phyloP scores from a whole-genome alignment of 495 filamentous ascomycete species.

The Terfezia claveryi region DNA sequence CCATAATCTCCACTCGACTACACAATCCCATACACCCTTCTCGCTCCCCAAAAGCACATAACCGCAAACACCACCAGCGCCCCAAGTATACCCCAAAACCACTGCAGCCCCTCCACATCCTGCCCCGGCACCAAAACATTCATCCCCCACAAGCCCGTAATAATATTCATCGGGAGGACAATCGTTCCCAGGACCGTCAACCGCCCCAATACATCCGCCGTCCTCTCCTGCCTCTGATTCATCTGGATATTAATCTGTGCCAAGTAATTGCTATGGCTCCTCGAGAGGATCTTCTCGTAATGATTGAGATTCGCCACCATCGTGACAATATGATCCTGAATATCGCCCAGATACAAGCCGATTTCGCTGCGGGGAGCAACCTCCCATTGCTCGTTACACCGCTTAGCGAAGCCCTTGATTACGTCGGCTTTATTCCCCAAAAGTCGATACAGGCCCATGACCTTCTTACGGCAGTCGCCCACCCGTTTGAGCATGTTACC shows the following conservation, averaged over 20 bases:
- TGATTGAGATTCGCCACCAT: constrained; percentile 93
- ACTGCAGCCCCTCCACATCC: constrained; percentile 30
- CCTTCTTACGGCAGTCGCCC: constrained; percentile 75
- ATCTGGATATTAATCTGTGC: constrained; percentile 81
- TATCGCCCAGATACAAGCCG: constrained; percentile 84
- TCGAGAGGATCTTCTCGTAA: constrained; percentile 91
- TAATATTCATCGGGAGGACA: constrained; percentile 86
- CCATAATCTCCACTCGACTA: not conserved
- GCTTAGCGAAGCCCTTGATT: constrained; percentile 88
- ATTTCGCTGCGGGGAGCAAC: constrained; percentile 89
- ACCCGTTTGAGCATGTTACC: constrained; percentile 59
- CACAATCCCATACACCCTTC: constrained; percentile 30
- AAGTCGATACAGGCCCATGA: constrained; percentile 79
- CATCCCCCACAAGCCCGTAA: constrained; percentile 94
- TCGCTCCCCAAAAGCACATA: constrained; percentile 63
- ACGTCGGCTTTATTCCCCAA: constrained; percentile 94
- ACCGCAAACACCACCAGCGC: constrained; percentile 61
- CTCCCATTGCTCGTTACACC: constrained; percentile 90
- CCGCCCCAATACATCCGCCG: constrained; percentile 70
- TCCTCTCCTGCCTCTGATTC: constrained; percentile 61
- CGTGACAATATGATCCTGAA: constrained; percentile 92
- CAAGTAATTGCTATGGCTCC: constrained; percentile 88
- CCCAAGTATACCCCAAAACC: constrained; percentile 61
- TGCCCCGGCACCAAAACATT: constrained; percentile 68
- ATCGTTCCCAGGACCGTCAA: constrained; percentile 91